Evolutionary conservation across 2,329 filamentous ascomycete species (phyloP).

Genomic region (Dactylellina cionopaga): DNA sequence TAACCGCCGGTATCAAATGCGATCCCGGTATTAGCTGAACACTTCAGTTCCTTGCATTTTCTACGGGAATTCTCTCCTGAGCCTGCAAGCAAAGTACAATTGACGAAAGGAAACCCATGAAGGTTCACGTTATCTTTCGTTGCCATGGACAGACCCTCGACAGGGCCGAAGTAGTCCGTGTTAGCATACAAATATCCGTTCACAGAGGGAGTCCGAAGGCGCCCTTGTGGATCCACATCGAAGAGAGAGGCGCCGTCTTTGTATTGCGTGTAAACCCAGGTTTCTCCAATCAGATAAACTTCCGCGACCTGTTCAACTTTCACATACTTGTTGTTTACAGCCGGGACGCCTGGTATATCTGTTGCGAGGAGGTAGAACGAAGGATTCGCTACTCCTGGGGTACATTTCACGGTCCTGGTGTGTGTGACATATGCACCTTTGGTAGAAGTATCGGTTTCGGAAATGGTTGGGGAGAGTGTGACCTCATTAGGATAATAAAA

Average conservation of each 20-base stretch:
- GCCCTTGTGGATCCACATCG: not conserved
- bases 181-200: not conserved
- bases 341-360: slow-evolving; percentile 1
- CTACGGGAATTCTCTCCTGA: slow-evolving; percentile 2
- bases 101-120: not conserved
- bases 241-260: not conserved
- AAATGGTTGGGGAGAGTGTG: not conserved
- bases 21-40: not conserved
- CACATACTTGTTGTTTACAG: not conserved
- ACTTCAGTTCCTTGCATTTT: not conserved
- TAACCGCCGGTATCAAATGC: not conserved
- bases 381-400: slow-evolving; percentile 15
- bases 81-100: not conserved
- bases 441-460: not conserved
- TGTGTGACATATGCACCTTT: slow-evolving; percentile 5
- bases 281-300: not conserved
- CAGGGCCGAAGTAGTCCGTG: not conserved
- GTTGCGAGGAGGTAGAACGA: slow-evolving; percentile 42
- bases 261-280: not conserved
- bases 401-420: slow-evolving; percentile 39
- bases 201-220: not conserved
- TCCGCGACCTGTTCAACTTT: too few species aligned
- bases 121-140: not conserved
- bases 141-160: not conserved
- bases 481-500: not conserved